A percentile compares a stretch with the other conserved stretches of the same genome.
phyloP scores from a whole-genome alignment of 805 yeast genomes.

The Lipomyces sp. region DNA sequence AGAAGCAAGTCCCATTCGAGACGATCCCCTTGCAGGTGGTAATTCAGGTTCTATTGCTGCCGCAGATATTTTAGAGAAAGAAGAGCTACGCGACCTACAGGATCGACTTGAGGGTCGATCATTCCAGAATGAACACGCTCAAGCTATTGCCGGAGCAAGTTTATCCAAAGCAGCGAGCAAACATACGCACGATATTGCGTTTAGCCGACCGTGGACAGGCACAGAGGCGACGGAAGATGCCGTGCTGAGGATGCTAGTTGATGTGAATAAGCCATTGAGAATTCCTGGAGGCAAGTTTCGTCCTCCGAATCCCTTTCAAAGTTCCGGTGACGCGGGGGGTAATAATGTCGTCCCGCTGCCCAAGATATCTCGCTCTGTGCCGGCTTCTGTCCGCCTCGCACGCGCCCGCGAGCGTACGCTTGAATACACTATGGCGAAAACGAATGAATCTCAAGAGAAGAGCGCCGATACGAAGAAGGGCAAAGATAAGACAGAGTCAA shows the following conservation, averaged over 20 bases:
- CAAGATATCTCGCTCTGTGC: slow-evolving; percentile 30
- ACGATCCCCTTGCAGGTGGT: slow-evolving; percentile 34
- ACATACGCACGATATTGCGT: slow-evolving; percentile 49
- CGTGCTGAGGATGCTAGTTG: slow-evolving; percentile 54
- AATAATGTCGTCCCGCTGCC: too few species aligned
- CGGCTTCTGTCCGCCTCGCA: slow-evolving; percentile 44
- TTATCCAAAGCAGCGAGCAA: slow-evolving; percentile 47
- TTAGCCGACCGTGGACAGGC: slow-evolving; percentile 59
- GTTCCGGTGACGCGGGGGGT: slow-evolving; percentile 27
- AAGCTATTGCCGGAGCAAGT: slow-evolving; percentile 43
- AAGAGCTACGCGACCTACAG: slow-evolving; percentile 13
- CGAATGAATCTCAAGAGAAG: slow-evolving; percentile 32
- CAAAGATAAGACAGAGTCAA: slow-evolving; percentile 12
- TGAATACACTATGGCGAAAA: slow-evolving; percentile 58
- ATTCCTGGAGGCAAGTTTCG: slow-evolving; percentile 11
- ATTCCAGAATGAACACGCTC: slow-evolving; percentile 44
- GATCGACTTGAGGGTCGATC: slow-evolving; percentile 35
- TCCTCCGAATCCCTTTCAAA: neutral
- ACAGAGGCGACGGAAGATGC: slow-evolving; percentile 48
- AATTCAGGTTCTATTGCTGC: neutral
- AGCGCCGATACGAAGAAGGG: neutral
- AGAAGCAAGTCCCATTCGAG: slow-evolving; percentile 40
- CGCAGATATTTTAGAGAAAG: slow-evolving; percentile 2
- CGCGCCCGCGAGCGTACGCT: slow-evolving; percentile 63
- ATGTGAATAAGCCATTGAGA: slow-evolving; percentile 45